These are phyloP conservation scores for Hypoxylon lenormandii DNA, from an alignment of 495 filamentous ascomycete genomes.

Conservation along the genomic window DNA sequence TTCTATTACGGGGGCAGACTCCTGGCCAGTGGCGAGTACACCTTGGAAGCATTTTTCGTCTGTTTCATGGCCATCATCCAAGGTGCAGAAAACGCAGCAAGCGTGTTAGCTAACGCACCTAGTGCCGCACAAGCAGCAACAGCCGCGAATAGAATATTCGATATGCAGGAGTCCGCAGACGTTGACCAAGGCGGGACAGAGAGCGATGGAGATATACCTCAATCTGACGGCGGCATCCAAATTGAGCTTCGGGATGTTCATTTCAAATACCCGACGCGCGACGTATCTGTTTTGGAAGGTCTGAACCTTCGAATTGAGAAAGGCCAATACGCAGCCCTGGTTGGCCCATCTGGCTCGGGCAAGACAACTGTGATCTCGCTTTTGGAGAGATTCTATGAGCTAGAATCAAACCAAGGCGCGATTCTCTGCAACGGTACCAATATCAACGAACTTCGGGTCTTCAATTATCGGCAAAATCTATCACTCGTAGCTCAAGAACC, in stretches of 20 bases:
- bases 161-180: conserved; percentile 48
- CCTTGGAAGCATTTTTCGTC: conserved; percentile 50
- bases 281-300: conserved; percentile 62
- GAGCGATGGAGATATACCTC: too few species aligned
- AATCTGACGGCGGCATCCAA: too few species aligned
- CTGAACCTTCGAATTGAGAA: conserved; percentile 64
- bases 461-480: conserved; percentile 53
- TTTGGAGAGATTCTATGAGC: conserved; percentile 68
- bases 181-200: too few species aligned
- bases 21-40: conserved; percentile 49
- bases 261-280: conserved; percentile 63
- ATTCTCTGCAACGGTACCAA: conserved; percentile 68
- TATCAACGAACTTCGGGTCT: conserved; percentile 78
- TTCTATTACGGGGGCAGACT: conserved; percentile 59
- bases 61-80: conserved; percentile 61
- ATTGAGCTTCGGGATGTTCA: too few species aligned
- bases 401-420: conserved; percentile 80
- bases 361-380: conserved; percentile 69
- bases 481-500: conserved; percentile 42
- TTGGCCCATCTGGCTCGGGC: too few species aligned
- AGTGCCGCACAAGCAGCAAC: conserved; percentile 56
- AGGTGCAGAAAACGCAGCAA: conserved; percentile 53
- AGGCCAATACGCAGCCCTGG: conserved; percentile 51
- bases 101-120: conserved; percentile 54
- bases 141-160: conserved; percentile 57